Percentiles rank a stretch among this genome's conserved stretches.
These are phyloP conservation scores for Lepidium sativum DNA, from an alignment of 345 rosid species.

Conservation along the genomic window DNA sequence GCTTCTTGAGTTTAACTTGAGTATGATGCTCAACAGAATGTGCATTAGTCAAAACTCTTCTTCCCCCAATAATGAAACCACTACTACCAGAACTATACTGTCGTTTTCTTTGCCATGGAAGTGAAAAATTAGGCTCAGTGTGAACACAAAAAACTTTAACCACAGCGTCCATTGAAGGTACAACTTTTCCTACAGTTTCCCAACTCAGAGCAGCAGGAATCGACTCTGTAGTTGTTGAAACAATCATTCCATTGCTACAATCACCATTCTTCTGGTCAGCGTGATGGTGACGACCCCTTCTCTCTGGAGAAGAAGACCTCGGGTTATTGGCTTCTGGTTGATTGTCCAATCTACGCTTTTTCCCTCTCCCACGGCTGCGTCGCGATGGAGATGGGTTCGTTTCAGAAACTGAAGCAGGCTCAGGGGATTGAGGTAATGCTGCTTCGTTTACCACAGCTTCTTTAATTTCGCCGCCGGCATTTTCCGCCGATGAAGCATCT, in stretches of 20 bases:
- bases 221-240: constrained; percentile 12
- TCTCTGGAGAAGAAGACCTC: constrained; percentile 22
- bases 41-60: constrained; percentile 81
- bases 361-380: constrained; percentile 43
- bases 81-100: constrained; percentile 88
- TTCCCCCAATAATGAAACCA: constrained; percentile 65
- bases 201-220: constrained; percentile 44
- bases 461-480: constrained; percentile 9
- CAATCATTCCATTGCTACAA: constrained; percentile 24
- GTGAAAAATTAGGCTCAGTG: constrained; percentile 85
- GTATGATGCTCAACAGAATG: constrained; percentile 93
- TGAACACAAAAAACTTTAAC: constrained; percentile 92
- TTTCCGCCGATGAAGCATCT: constrained; percentile 20
- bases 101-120: constrained; percentile 87
- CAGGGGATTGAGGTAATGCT: constrained; percentile 17
- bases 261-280: constrained; percentile 28
- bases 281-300: constrained; percentile 22
- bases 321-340: constrained; percentile 21
- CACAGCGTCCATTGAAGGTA: constrained; percentile 84
- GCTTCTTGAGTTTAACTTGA: constrained; percentile 83
- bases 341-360: constrained; percentile 29
- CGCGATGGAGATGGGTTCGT: constrained; percentile 29
- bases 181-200: constrained; percentile 63
- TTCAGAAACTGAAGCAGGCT: constrained; percentile 24
- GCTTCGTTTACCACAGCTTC: constrained; percentile 23